A percentile compares a stretch with the other conserved stretches of the same genome.
Conservation (phyloP, 768 basidiomycete genomes). For the Pulveroboletus sp. region DNA sequence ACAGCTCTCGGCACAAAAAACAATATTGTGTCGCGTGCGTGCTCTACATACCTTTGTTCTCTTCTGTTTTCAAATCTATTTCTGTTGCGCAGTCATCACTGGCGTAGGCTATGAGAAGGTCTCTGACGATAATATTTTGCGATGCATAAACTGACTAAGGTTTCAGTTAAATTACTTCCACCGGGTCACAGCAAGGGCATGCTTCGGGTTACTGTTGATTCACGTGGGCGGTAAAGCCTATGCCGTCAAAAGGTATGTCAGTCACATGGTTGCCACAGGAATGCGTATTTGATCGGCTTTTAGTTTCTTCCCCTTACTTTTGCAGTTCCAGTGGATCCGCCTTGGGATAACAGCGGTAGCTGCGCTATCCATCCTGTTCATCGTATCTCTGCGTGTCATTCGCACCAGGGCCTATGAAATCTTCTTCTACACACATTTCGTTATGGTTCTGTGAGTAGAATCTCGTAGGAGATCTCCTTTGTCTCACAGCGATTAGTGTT, state of each 20-base stretch:
- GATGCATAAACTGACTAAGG: background rate
- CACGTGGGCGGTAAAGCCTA: conserved; percentile 35
- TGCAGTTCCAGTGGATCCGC: conserved; percentile 21
- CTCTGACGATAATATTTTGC: background rate
- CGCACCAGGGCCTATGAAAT: conserved; percentile 46
- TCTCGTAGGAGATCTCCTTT: background rate
- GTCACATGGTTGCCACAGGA: background rate
- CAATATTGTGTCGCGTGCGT: conserved; percentile 40
- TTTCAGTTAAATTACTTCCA: conserved; percentile 42
- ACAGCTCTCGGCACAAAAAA: conserved; percentile 48
- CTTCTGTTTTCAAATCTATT: background rate
- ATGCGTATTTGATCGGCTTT: background rate
- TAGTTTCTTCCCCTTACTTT: background rate
- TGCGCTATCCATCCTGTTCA: conserved; percentile 39
- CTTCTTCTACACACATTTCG: conserved; percentile 48
- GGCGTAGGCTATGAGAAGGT: conserved; percentile 30
- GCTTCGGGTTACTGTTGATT: conserved; percentile 46
- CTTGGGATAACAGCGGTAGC: conserved; percentile 36
- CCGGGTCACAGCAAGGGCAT: conserved; percentile 45
- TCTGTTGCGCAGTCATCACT: conserved; percentile 21
- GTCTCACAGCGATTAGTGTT: conserved; percentile 20
- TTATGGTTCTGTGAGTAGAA: conserved; percentile 38
- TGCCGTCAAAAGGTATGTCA: background rate
- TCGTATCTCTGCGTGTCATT: conserved; percentile 49
- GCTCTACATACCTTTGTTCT: too few relatives aligned